Evolutionary conservation across 225 moss, liverwort and hornwort species (phyloP), one percentile per base, ranked within the genome.

Genomic region (Physcomitrium patens): DNA sequence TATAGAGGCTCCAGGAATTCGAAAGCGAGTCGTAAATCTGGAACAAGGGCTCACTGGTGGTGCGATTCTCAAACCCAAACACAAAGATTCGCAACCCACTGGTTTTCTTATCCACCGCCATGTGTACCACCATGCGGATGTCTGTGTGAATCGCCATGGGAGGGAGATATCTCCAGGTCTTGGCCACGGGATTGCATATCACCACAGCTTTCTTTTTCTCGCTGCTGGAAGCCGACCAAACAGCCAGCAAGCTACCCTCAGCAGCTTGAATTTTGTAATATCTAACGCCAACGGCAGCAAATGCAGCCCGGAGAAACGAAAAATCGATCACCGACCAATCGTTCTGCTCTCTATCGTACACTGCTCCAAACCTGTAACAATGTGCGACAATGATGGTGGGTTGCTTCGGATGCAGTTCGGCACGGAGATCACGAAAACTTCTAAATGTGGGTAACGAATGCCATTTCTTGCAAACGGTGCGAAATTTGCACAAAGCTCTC

Each of bases 171-270:
- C 67, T 58, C 82, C 77, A 86, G 2, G 80, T 80, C 67, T 72
- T 75, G 0, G 83, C 80, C 55, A 86, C 74, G n/a, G 83, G 86
- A 43, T 86, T 83, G 15, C 77, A 83, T 19, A 86, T 15, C 48
- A 86, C 77, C 63, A 86, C 68, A 1, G 77, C 77, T 52, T 75
- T 75, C 11, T 53, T 42, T 64, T 75, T 83, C 50, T 80, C 80
- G 12, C 70, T 82, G 52, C 49, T 68, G 1, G 75, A 72, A 31
- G 77, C 60, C 0, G 80, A 80, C 86, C 86, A 86, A 10, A 48
- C 77, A 3, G 51, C 77, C 43, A 86, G 57, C 69, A 86, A 78
- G 60, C 80, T 80, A n/a, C 80, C 80, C 51, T 67, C 71, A 2
- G 77, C 70, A 64, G 72, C 80, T 72, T 86, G 77, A 23, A 83